A percentile compares a stretch with the other conserved stretches of the same genome.
Conservation (phyloP, 1,284 basidiomycete species). For the Microbotryum silenes-acaulis region DNA sequence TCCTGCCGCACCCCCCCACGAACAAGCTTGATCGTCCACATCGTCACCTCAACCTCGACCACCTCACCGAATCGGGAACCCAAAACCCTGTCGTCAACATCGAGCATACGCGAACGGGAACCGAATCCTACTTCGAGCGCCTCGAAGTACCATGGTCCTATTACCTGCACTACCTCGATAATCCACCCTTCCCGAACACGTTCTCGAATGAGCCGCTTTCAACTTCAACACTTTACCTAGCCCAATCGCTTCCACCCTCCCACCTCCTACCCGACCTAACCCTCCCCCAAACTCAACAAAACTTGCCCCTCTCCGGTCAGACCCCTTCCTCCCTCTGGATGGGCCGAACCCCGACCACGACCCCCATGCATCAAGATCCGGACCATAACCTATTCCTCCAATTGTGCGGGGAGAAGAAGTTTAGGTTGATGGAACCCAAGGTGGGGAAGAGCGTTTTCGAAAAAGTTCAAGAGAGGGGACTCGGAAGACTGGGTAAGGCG, state of each 20-base stretch:
- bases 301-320: background rate
- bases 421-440: background rate
- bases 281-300: background rate
- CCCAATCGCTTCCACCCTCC: background rate
- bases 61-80: background rate
- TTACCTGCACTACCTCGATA: background rate
- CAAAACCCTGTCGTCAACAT: background rate
- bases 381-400: slow-evolving; percentile 5
- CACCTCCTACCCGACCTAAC: background rate
- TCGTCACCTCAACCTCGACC: background rate
- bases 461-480: background rate
- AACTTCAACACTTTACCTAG: slow-evolving; percentile 1
- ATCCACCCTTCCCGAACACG: background rate
- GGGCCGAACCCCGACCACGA: background rate
- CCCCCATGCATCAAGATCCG: background rate
- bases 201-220: too few species aligned
- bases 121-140: background rate
- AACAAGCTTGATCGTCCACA: background rate
- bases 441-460: background rate
- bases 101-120: background rate
- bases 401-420: background rate
- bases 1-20: background rate
- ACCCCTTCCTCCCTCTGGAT: background rate
- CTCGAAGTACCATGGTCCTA: background rate
- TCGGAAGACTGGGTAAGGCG: background rate